A percentile compares a stretch with the other conserved stretches of the same genome.
Conservation (phyloP, 257 asterid species). For the Linaria vulgaris region DNA sequence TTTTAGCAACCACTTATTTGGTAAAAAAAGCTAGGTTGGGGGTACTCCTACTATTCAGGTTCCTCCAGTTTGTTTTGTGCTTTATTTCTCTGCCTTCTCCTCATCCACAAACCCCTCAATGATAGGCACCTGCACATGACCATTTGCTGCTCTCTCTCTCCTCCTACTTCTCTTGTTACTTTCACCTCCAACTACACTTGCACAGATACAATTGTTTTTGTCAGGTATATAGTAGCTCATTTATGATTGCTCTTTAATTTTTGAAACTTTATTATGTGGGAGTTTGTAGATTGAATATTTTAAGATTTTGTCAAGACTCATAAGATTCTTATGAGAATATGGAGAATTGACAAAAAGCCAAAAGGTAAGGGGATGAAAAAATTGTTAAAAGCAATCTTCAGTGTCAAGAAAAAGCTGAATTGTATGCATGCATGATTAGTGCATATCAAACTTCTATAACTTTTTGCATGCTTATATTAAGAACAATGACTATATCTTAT, state of each 20-base stretch:
- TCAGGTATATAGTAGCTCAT: conserved; percentile 13
- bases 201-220: neutral
- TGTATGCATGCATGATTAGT: too few relatives aligned
- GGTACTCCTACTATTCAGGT: conserved; percentile 21
- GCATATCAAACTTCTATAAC: neutral
- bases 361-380: too few relatives aligned
- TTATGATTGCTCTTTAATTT: conserved; percentile 5
- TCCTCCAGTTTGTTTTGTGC: conserved; percentile 31
- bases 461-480: too few relatives aligned
- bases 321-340: too few relatives aligned
- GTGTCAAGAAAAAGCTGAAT: too few relatives aligned
- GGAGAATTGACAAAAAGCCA: too few relatives aligned
- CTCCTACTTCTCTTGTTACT: conserved; percentile 13
- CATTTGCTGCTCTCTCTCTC: neutral
- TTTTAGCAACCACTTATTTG: conserved; percentile 51
- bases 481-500: too few relatives aligned
- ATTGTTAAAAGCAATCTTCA: too few relatives aligned
- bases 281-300: too few relatives aligned
- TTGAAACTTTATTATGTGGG: neutral
- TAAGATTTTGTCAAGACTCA: too few relatives aligned
- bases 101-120: conserved; percentile 37
- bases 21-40: conserved; percentile 39
- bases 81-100: conserved; percentile 39
- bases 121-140: conserved; percentile 43
- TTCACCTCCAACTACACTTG: conserved; percentile 13